Evolutionary conservation across 108 stramenopile species (phyloP).

Genomic region (Asterionellopsis glacialis): DNA sequence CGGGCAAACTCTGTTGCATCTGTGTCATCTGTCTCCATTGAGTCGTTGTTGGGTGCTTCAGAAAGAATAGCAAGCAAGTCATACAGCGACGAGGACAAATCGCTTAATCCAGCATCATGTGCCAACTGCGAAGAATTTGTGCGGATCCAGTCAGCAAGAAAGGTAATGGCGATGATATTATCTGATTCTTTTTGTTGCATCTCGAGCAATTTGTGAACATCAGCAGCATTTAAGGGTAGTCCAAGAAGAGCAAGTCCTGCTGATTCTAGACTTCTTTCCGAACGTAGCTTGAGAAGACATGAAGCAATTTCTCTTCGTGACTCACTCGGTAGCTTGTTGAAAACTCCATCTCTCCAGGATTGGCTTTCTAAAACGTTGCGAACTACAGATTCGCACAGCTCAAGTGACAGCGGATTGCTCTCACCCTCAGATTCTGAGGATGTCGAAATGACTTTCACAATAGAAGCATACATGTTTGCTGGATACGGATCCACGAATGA

Average conservation of each 20-base stretch:
- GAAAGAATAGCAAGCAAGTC: slow-evolving; percentile 26
- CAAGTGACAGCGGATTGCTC: slow-evolving; percentile 1
- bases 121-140: slow-evolving; percentile 26
- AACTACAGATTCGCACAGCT: slow-evolving; percentile 25
- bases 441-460: slow-evolving; percentile 33
- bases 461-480: slow-evolving; percentile 45
- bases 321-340: slow-evolving; percentile 10
- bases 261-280: slow-evolving; percentile 18
- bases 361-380: slow-evolving; percentile 44
- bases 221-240: slow-evolving; percentile 53
- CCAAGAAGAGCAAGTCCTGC: slow-evolving; percentile 42
- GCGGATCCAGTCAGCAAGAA: slow-evolving; percentile 49
- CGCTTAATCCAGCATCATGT: slow-evolving; percentile 1
- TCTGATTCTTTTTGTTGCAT: slow-evolving; percentile 15
- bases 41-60: slow-evolving; percentile 3
- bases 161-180: slow-evolving; percentile 36
- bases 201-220: slow-evolving; percentile 41
- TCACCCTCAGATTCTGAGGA: background rate
- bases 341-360: slow-evolving; percentile 68
- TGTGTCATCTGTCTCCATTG: slow-evolving; percentile 6
- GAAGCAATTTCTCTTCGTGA: slow-evolving; percentile 17
- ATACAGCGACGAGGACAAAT: slow-evolving; percentile 18
- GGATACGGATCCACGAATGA: slow-evolving; percentile 60
- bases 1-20: slow-evolving; percentile 23
- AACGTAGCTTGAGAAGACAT: slow-evolving; percentile 33